phyloP scores from a whole-genome alignment of 345 rosid genomes.

The Geranium rotundifolium region DNA sequence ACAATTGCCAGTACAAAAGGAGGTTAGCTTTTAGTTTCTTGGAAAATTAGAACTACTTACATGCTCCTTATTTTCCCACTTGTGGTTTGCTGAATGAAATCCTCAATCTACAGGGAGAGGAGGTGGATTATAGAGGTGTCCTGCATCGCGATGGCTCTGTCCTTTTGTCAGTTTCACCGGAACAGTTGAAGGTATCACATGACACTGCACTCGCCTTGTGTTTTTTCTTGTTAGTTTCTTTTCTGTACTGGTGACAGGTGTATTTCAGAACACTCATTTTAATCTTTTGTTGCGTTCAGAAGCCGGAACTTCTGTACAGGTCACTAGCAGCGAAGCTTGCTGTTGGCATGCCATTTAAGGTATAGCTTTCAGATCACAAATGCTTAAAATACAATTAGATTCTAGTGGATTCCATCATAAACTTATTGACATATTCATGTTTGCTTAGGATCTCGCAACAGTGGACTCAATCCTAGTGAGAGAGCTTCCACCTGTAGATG shows the following conservation, averaged over 20 bases:
- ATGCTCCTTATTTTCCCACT: not conserved
- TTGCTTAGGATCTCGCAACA: slow-evolving; percentile 76
- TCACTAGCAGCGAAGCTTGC: slow-evolving; percentile 85
- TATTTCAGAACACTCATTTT: slow-evolving; percentile 2
- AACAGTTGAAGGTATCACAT: slow-evolving; percentile 61
- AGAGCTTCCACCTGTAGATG: slow-evolving; percentile 82
- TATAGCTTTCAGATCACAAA: slow-evolving; percentile 9
- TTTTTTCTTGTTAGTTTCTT: not conserved
- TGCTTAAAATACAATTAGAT: not conserved
- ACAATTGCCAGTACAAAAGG: slow-evolving; percentile 80
- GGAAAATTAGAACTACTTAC: not conserved
- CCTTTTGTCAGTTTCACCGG: slow-evolving; percentile 68
- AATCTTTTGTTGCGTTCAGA: slow-evolving; percentile 26
- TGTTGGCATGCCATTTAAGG: slow-evolving; percentile 98
- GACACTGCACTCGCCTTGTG: slow-evolving; percentile 2
- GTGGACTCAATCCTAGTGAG: slow-evolving; percentile 80
- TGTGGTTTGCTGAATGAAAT: not conserved
- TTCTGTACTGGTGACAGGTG: not conserved
- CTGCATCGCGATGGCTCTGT: slow-evolving; percentile 99
- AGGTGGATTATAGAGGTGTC: slow-evolving; percentile 86
- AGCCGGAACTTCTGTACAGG: slow-evolving; percentile 79
- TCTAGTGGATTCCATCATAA: not conserved
- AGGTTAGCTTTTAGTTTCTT: slow-evolving; percentile 26
- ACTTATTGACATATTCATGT: slow-evolving; percentile 13
- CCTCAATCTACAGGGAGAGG: slow-evolving; percentile 53